Evolutionary conservation across 306 rosid species (phyloP).

Genomic region (Mimosa bimucronata): DNA sequence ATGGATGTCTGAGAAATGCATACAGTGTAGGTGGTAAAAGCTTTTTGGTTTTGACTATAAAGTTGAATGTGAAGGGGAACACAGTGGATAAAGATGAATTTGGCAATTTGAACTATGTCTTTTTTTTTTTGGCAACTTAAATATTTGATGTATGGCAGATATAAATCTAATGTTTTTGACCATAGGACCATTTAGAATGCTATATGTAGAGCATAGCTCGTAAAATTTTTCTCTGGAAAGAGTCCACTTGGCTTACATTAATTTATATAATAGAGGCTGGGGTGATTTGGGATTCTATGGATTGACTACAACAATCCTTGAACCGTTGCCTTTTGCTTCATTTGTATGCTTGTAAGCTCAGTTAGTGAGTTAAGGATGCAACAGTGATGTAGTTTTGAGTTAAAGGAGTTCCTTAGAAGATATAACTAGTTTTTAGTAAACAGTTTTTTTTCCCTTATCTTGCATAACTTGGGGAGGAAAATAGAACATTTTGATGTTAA

Average conservation of each 20-base stretch:
- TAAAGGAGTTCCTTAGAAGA: not conserved
- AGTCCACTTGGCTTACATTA: not conserved
- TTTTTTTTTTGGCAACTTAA: not conserved
- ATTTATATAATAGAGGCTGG: not conserved
- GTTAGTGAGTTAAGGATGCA: not conserved
- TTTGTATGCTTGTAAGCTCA: not conserved
- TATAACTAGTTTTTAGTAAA: not conserved
- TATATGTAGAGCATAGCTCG: not conserved
- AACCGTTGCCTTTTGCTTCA: not conserved
- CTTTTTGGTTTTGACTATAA: not conserved
- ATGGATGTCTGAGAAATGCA: slow-evolving; percentile 1
- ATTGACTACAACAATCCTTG: not conserved
- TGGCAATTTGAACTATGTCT: not conserved
- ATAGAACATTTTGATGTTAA: slow-evolving; percentile 26
- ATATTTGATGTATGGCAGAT: not conserved
- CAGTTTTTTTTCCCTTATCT: slow-evolving; percentile 15
- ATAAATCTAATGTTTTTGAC: not conserved
- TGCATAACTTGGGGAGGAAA: slow-evolving; percentile 7
- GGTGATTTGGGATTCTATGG: not conserved
- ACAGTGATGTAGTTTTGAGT: not conserved
- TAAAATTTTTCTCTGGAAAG: not conserved
- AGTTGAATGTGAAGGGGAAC: not conserved
- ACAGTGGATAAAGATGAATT: not conserved
- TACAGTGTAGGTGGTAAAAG: not conserved
- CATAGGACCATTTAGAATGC: not conserved